Percentiles rank a stretch among this genome's conserved stretches.
These are phyloP conservation scores for Aspergillus wentii DNA, from an alignment of 495 filamentous ascomycete genomes.

Conservation along the genomic window DNA sequence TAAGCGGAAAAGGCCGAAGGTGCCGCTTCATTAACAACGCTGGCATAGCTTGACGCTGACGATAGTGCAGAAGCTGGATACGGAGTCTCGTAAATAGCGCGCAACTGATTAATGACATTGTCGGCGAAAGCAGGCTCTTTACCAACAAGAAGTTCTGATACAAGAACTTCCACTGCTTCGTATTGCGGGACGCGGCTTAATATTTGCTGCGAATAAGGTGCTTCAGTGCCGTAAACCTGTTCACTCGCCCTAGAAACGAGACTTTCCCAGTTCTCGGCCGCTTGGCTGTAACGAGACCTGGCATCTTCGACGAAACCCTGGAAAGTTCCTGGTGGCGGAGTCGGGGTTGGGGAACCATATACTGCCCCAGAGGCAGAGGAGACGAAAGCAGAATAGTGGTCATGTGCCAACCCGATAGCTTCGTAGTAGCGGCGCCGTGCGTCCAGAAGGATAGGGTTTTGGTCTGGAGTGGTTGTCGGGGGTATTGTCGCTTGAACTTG, in stretches of 20 bases:
- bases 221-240: slow-evolving; percentile 68
- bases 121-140: slow-evolving; percentile 82
- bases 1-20: slow-evolving; percentile 43
- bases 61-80: slow-evolving; percentile 44
- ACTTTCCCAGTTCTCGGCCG: slow-evolving; percentile 60
- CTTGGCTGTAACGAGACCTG: slow-evolving; percentile 44
- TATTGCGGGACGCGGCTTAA: slow-evolving; percentile 56
- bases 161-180: slow-evolving; percentile 61
- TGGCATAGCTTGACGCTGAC: slow-evolving; percentile 51
- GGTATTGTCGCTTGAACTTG: slow-evolving; percentile 54
- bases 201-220: slow-evolving; percentile 55
- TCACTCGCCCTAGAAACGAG: slow-evolving; percentile 62
- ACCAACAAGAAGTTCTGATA: slow-evolving; percentile 72
- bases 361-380: slow-evolving; percentile 60
- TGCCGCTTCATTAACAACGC: slow-evolving; percentile 53
- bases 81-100: slow-evolving; percentile 56
- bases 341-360: slow-evolving; percentile 43
- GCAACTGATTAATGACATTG: slow-evolving; percentile 67
- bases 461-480: slow-evolving; percentile 49
- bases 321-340: slow-evolving; percentile 21
- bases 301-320: slow-evolving; percentile 40
- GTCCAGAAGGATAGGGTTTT: slow-evolving; percentile 52
- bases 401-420: slow-evolving; percentile 70
- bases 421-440: slow-evolving; percentile 73
- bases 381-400: slow-evolving; percentile 68